Evolutionary conservation across 1,284 basidiomycete genomes (phyloP).

Genomic region (Apiotrichum gracile): DNA sequence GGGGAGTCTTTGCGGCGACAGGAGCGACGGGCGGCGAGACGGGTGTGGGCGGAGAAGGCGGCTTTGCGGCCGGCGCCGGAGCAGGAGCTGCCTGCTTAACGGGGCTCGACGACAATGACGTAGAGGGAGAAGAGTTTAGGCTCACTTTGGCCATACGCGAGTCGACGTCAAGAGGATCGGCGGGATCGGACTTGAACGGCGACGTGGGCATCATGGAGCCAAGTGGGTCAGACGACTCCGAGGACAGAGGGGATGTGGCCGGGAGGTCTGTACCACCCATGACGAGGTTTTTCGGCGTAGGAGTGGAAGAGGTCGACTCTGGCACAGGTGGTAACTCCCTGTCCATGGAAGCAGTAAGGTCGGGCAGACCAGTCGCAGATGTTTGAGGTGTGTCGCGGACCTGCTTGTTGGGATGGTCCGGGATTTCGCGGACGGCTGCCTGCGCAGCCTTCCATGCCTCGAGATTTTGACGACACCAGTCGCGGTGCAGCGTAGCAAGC

Average conservation of each 20-base stretch:
- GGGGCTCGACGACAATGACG: neutral
- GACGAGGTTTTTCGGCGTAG: neutral
- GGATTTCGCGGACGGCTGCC: conserved; percentile 79
- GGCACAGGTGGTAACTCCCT: conserved; percentile 16
- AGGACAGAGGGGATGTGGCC: neutral
- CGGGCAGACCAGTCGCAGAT: neutral
- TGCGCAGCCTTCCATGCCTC: conserved; percentile 96
- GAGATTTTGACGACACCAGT: conserved; percentile 96
- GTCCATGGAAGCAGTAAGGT: conserved; percentile 8
- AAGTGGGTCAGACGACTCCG: neutral
- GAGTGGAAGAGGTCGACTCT: neutral
- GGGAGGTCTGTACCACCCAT: too few species aligned
- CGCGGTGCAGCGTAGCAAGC: conserved; percentile 82
- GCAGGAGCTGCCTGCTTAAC: neutral
- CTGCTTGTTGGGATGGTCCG: conserved; percentile 71
- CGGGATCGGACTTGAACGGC: conserved; percentile 1
- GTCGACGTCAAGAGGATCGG: neutral
- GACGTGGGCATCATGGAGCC: neutral
- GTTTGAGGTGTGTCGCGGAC: neutral
- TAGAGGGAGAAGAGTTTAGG: neutral
- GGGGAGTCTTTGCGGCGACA: neutral
- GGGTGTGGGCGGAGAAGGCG: neutral
- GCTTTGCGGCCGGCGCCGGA: neutral
- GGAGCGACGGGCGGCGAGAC: neutral
- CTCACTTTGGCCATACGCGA: neutral